Percentiles rank a stretch among this genome's conserved stretches.
Evolutionary conservation across 1,284 basidiomycete genomes (phyloP).

Genomic region (Puccinia triticina): DNA sequence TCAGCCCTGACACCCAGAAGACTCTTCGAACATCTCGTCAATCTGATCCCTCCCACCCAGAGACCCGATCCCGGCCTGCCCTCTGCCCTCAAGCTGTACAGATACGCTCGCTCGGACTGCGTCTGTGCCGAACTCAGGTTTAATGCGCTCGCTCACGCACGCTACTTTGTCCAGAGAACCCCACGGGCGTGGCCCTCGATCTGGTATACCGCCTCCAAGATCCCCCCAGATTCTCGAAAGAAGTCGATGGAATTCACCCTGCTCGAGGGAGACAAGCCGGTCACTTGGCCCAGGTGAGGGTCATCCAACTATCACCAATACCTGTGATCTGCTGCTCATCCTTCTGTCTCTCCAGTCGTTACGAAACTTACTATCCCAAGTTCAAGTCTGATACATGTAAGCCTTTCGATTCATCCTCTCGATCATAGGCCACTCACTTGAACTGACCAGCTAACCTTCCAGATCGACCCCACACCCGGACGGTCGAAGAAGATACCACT

Average conservation of each 20-base stretch:
- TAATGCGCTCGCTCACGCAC: background rate
- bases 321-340: background rate
- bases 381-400: background rate
- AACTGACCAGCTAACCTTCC: background rate
- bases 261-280: constrained; percentile 25
- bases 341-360: constrained; percentile 4
- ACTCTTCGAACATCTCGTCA: constrained; percentile 35
- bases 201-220: constrained; percentile 31
- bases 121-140: constrained; percentile 46
- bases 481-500: background rate
- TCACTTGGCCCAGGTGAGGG: constrained; percentile 35
- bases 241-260: constrained; percentile 32
- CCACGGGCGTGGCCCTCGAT: background rate
- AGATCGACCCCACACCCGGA: background rate
- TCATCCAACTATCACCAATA: background rate
- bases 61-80: background rate
- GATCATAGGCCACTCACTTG: background rate
- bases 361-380: constrained; percentile 13
- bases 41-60: background rate
- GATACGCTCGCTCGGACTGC: constrained; percentile 30
- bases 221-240: constrained; percentile 5
- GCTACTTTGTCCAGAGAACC: constrained; percentile 24
- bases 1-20: constrained; percentile 12
- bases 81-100: constrained; percentile 37
- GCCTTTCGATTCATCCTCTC: background rate